A percentile compares a stretch with the other conserved stretches of the same genome.
These are phyloP conservation scores for Diaporthe amygdali DNA, from an alignment of 2,329 filamentous ascomycete species.

Conservation along the genomic window DNA sequence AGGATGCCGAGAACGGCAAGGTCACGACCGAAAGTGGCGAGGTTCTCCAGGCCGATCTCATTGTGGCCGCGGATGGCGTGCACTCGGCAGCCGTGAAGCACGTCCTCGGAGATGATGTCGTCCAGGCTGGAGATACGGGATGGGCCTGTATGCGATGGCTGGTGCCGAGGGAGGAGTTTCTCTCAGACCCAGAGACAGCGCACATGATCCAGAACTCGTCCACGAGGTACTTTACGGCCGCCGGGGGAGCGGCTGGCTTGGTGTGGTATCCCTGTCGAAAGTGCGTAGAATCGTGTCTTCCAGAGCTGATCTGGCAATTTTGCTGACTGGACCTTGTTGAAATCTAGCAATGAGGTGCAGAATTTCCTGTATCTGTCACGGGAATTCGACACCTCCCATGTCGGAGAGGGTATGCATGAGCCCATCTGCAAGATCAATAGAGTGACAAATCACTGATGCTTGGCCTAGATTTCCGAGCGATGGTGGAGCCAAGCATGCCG, in stretches of 20 bases:
- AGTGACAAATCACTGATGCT: background rate
- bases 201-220: background rate
- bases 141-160: conserved; percentile 15
- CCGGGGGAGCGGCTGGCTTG: background rate
- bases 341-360: conserved; percentile 1
- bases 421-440: accelerated
- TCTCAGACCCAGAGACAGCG: background rate
- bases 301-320: background rate
- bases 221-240: conserved; percentile 8
- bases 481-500: conserved; percentile 1
- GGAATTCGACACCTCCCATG: conserved; percentile 4
- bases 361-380: conserved; percentile 11
- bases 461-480: background rate
- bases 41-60: background rate
- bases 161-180: background rate
- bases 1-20: conserved; percentile 2
- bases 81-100: conserved; percentile 6
- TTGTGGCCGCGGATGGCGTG: background rate
- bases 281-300: background rate
- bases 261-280: conserved; percentile 17
- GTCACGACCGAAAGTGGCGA: background rate
- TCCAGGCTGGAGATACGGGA: conserved; percentile 3
- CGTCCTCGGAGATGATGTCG: background rate
- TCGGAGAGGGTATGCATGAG: background rate
- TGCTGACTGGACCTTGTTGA: background rate